Conservation (phyloP, 441 rosid species). For the Adansonia rubrostipa region DNA sequence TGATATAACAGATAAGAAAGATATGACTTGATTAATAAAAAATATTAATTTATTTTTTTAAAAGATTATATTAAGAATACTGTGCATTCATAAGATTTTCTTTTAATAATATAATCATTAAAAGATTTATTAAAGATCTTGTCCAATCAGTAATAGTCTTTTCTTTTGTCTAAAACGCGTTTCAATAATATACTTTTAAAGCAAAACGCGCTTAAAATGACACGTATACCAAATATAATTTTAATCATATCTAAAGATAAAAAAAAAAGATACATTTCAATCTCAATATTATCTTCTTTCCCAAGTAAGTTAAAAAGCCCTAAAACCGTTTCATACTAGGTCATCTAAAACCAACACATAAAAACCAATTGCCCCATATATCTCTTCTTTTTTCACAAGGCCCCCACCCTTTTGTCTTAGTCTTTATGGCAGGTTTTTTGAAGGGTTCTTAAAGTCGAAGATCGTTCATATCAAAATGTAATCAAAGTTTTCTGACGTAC, state of each 20-base stretch:
- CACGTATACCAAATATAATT: background rate
- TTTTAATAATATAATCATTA: background rate
- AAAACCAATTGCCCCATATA: background rate
- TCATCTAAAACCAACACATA: background rate
- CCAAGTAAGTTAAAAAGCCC: constrained; percentile 2
- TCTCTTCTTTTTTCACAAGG: background rate
- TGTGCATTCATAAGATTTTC: background rate
- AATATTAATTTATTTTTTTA: background rate
- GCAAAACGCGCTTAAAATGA: background rate
- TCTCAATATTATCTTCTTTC: background rate
- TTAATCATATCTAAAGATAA: background rate
- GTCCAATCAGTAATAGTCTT: background rate
- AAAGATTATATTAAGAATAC: background rate
- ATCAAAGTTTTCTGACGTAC: background rate
- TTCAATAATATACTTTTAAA: background rate
- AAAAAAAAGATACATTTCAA: background rate
- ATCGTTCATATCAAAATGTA: background rate
- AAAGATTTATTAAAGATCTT: background rate
- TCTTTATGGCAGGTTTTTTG: background rate
- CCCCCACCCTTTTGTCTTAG: constrained; percentile 12
- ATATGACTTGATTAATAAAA: background rate
- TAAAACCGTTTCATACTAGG: background rate
- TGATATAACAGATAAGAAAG: background rate
- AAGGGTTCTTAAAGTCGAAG: background rate
- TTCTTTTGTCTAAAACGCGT: background rate